Percentiles rank a stretch among this genome's conserved stretches.
Conservation (phyloP, 179 eudicot genomes). For the Beta macrorhiza region DNA sequence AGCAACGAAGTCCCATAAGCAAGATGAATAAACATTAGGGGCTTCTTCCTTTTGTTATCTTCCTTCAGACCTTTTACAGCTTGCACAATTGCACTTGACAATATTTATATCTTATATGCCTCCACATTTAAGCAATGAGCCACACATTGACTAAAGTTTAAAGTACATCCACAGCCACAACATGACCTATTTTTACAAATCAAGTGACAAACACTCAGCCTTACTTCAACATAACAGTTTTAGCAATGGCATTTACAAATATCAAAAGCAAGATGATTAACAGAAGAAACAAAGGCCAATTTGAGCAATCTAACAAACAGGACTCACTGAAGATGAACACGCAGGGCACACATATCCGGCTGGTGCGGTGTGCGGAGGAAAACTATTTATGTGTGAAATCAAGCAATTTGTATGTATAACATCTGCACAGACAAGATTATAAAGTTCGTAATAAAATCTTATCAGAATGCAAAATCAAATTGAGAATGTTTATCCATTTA, state of each 20-base stretch:
- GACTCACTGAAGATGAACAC: slow-evolving; percentile 76
- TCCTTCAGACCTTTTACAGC: neutral
- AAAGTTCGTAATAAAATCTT: slow-evolving; percentile 5
- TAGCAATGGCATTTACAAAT: neutral
- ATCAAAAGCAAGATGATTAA: neutral
- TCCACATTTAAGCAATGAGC: neutral
- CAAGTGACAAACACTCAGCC: neutral
- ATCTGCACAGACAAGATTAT: slow-evolving; percentile 43
- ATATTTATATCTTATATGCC: neutral
- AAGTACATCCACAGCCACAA: slow-evolving; percentile 6
- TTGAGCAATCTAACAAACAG: neutral
- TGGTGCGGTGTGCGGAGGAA: slow-evolving; percentile 88
- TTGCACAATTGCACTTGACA: neutral
- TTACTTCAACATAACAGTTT: neutral
- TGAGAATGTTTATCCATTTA: neutral
- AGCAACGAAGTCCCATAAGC: neutral
- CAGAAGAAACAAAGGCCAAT: neutral
- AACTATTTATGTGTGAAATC: slow-evolving; percentile 72
- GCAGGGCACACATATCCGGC: slow-evolving; percentile 90
- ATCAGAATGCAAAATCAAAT: neutral
- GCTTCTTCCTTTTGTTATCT: neutral
- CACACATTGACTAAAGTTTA: neutral
- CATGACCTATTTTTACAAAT: neutral
- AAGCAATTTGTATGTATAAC: slow-evolving; percentile 81
- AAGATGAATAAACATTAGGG: slow-evolving; percentile 4